Base-by-base conservation (phyloP, 225 moss, liverwort and hornwort genomes). In the Ulota crispa region DNA sequence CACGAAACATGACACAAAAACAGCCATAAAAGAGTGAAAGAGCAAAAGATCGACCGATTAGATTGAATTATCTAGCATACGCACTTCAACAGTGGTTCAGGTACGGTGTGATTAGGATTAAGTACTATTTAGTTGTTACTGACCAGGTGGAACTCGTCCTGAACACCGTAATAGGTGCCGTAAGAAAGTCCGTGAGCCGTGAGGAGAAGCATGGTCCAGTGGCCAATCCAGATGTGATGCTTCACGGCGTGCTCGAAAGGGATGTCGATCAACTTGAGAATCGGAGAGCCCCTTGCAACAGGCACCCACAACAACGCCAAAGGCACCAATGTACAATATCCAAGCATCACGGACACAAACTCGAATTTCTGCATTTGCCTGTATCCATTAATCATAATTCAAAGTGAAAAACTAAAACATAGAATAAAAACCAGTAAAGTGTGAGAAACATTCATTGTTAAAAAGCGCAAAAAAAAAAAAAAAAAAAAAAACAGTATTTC, bases 211-310 rank as follows among this genome's bases (percentile, higher is more conserved):
- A 89, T 21, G 8, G 85, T 85, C 73, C 87, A 5, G 77, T 87
- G 68, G 3, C 92, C 93, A 7, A 93, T 78, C 90, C 94, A 95
- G 37, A 67, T 80, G 63, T 93, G 94, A 59, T 93, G 89, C 84
- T 89, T 94, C 21, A 94, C 88, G 28, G 89, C 94, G 27, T 91
- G 90, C 74, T 91, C 93, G 37, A 88, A 88, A 19, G 91, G 90
- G n/a, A 90, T 72, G 78, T 93, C 89, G 52, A 90, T 83, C 69
- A 85, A 56, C 67, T 87, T 86, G 52, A 93, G 81, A 23, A 94
- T 85, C 0, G 90, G 73, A 2, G 93, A 93, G 28, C 88, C 90
- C 54, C 94, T 87, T 13, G 90, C 57, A 0, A 93, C 93, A 27
- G 90, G 94, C 54, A 88, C n/a, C 24, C 85, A 86, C n/a, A 94